A percentile compares a stretch with the other conserved stretches of the same genome.
phyloP scores from a whole-genome alignment of 2,329 filamentous ascomycete genomes.

The Arthrocladium fulminans region DNA sequence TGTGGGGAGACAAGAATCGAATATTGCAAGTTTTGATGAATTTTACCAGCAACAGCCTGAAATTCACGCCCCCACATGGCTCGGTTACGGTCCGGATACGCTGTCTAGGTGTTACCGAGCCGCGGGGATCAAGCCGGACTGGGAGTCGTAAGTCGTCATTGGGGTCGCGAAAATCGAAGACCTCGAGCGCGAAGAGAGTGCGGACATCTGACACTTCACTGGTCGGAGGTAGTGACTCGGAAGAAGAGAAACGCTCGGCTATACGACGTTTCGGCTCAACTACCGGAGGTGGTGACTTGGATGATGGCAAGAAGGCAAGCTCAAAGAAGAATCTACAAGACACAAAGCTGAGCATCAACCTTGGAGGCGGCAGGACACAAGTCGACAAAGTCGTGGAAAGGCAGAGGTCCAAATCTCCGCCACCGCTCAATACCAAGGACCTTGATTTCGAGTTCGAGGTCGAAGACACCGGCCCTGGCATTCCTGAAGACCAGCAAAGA shows the following conservation, averaged over 20 bases:
- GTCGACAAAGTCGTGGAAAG: conserved; percentile 40
- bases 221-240: conserved; percentile 9
- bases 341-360: conserved; percentile 50
- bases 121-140: conserved; percentile 12
- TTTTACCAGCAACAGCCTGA: conserved; percentile 81
- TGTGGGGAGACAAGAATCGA: conserved; percentile 88
- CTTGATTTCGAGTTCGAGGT: conserved; percentile 81
- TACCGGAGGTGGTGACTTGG: conserved; percentile 5
- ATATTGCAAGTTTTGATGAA: conserved; percentile 93
- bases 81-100: conserved; percentile 67
- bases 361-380: conserved; percentile 48
- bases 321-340: conserved; percentile 38
- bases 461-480: conserved; percentile 78
- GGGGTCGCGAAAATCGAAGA: conserved; percentile 19
- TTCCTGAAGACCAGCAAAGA: conserved; percentile 65
- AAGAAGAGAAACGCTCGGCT: conserved; percentile 12
- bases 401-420: conserved; percentile 51
- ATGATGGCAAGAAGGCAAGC: conserved; percentile 10
- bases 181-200: conserved; percentile 18
- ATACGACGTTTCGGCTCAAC: conserved; percentile 6
- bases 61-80: conserved; percentile 74
- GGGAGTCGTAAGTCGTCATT: conserved; percentile 31
- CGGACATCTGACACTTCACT: conserved; percentile 22
- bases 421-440: conserved; percentile 55
- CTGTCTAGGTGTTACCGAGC: conserved; percentile 42